These are phyloP conservation scores for Selaginella moellendorffii DNA, from an alignment of 75 land plant species.

Conservation along the genomic window DNA sequence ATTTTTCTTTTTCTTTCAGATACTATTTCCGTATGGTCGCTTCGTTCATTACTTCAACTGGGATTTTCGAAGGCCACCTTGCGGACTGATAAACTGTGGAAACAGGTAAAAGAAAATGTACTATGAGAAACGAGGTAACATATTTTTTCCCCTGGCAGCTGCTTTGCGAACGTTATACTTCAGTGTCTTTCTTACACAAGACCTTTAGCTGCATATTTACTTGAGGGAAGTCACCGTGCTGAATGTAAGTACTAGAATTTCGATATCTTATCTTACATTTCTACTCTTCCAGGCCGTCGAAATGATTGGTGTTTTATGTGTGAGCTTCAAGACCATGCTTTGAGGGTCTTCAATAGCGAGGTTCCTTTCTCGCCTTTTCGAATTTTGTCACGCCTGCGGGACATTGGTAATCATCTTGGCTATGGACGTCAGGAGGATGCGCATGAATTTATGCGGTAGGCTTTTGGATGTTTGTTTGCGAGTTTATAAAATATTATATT, in stretches of 20 bases:
- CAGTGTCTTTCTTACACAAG: slow-evolving; percentile 71
- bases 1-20: slow-evolving; percentile 2
- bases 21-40: neutral
- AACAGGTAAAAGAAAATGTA: neutral
- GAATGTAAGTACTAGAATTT: neutral
- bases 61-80: neutral
- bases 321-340: slow-evolving; percentile 64
- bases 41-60: slow-evolving; percentile 8
- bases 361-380: slow-evolving; percentile 64
- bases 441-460: slow-evolving; percentile 92
- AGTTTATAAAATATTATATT: slow-evolving; percentile 9
- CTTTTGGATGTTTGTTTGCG: neutral
- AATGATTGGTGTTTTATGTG: slow-evolving; percentile 88
- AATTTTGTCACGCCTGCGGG: slow-evolving; percentile 57
- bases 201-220: slow-evolving; percentile 61
- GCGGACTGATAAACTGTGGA: slow-evolving; percentile 1
- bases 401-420: slow-evolving; percentile 71
- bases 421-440: slow-evolving; percentile 92
- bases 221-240: slow-evolving; percentile 38
- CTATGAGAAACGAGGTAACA: neutral
- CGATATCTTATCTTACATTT: neutral
- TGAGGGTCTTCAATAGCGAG: slow-evolving; percentile 32
- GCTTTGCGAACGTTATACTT: slow-evolving; percentile 86
- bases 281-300: slow-evolving; percentile 26
- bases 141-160: slow-evolving; percentile 31